Conservation (phyloP, 192 early-diverging fungal genomes). For the Rhizophagus clarus region DNA sequence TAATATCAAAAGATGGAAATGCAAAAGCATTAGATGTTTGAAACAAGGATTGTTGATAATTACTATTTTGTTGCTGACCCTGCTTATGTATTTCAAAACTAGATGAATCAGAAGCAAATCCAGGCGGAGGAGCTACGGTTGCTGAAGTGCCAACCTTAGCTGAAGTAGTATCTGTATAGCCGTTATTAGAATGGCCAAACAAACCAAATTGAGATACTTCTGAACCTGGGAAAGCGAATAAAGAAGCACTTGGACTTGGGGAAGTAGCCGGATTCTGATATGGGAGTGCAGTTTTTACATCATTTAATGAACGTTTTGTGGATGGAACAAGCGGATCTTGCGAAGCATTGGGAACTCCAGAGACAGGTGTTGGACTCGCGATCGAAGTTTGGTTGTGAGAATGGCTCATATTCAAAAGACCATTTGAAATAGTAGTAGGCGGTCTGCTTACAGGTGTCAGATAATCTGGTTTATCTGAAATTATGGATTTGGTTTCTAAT, state of each 20-base stretch:
- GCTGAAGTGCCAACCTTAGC: background rate
- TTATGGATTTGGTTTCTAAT: background rate
- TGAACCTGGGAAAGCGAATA: slow-evolving; percentile 20
- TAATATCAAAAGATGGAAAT: slow-evolving; percentile 19
- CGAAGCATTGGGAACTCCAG: slow-evolving; percentile 22
- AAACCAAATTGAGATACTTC: slow-evolving; percentile 9
- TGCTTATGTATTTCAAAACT: background rate
- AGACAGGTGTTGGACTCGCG: background rate
- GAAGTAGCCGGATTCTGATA: background rate
- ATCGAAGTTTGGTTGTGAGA: background rate
- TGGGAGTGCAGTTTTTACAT: background rate
- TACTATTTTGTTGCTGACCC: background rate
- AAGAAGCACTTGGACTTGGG: background rate
- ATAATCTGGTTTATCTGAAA: background rate
- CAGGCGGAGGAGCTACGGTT: slow-evolving; percentile 9
- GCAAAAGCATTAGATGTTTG: slow-evolving; percentile 20
- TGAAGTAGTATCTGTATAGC: background rate
- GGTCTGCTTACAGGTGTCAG: background rate
- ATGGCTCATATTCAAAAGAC: background rate
- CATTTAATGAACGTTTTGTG: slow-evolving; percentile 1
- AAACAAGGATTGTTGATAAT: background rate
- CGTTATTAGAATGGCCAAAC: background rate
- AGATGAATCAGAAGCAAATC: slow-evolving; percentile 9
- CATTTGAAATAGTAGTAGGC: background rate
- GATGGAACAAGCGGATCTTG: slow-evolving; percentile 24